Evolutionary conservation across 352 stramenopile species (phyloP), one percentile per base, ranked within the genome.

Genomic region (Phytophthora colocasiae): DNA sequence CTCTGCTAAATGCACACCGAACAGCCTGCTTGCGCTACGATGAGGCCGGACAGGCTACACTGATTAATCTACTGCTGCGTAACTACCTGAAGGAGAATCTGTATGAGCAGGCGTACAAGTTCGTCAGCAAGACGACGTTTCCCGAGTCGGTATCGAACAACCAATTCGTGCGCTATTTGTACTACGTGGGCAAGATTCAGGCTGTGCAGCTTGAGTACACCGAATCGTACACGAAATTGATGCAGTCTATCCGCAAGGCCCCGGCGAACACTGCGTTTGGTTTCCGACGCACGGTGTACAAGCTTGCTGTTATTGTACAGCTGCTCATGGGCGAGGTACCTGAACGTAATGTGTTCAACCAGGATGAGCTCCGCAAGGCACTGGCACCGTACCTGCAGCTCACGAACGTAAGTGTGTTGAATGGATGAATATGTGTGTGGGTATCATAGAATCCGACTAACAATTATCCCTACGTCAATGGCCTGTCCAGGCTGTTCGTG

Each of bases 301-400:
- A 98, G 63, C 92, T 99, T 22, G 85, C 97, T 24, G 89, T 98
- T 61, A 97, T 99, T 29, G 97, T 99, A 19, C 96, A 99, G 78
- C 75, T 99, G 54, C 87, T 99, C 39, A 99, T 99, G 92, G 97
- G 97, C 47, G 97, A 99, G 69, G 97, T 99, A 34, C 97, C 97
- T 0, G 97, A 99, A 66, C 90, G 97, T 51, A 89, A 85, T 56
- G 87, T 98, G 19, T 99, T 99, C 78, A 91, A 96, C 62, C 81
- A 95, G 58, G 80, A 92, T 45, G 90, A 96, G 34, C 92, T 98
- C 65, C 80, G 84, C 57, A 88, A 76, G 29, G 90, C 97, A 19
- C 73, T 99, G 17, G 77, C 66, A 34, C 97, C 97, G 6, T 99
- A 99, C 66, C 69, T 99, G 44, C 82, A 97, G 58, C 96, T 99